Evolutionary conservation across 2,329 filamentous ascomycete species (phyloP).

Genomic region (Sclerotinia borealis): DNA sequence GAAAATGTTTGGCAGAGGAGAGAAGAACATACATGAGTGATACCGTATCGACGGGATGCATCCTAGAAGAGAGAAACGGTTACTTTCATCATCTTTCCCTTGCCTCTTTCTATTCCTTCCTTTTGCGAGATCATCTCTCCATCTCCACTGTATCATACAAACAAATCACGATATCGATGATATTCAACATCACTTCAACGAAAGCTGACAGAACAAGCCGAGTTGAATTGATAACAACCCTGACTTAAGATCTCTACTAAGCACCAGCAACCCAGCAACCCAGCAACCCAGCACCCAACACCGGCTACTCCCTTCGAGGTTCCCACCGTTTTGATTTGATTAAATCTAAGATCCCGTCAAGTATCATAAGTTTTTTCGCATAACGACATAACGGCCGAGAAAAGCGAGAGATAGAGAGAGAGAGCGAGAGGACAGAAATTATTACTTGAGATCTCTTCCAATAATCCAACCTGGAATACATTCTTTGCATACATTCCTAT

Average conservation of each 20-base stretch:
- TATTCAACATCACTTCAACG: background rate
- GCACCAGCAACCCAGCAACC: no score
- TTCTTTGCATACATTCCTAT: background rate
- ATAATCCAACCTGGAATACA: background rate
- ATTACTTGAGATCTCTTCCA: background rate
- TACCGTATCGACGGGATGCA: background rate
- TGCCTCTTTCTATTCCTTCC: background rate
- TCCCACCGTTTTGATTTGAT: slow-evolving; percentile 2
- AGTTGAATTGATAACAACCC: background rate
- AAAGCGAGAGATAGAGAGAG: background rate
- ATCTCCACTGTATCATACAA: background rate
- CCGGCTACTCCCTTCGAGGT: background rate
- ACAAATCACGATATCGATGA: background rate
- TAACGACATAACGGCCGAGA: background rate
- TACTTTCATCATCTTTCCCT: background rate
- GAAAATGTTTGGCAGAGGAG: background rate
- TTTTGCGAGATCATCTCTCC: background rate
- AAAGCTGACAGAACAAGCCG: background rate
- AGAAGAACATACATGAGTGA: background rate
- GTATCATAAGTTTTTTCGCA: background rate
- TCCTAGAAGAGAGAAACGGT: background rate
- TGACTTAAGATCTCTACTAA: background rate
- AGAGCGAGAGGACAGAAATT: no score
- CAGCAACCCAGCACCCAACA: no score
- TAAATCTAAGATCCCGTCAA: background rate